A percentile compares a stretch with the other conserved stretches of the same genome.
phyloP scores from a whole-genome alignment of 2,329 filamentous ascomycete genomes.

The Colletotrichum liriopes region DNA sequence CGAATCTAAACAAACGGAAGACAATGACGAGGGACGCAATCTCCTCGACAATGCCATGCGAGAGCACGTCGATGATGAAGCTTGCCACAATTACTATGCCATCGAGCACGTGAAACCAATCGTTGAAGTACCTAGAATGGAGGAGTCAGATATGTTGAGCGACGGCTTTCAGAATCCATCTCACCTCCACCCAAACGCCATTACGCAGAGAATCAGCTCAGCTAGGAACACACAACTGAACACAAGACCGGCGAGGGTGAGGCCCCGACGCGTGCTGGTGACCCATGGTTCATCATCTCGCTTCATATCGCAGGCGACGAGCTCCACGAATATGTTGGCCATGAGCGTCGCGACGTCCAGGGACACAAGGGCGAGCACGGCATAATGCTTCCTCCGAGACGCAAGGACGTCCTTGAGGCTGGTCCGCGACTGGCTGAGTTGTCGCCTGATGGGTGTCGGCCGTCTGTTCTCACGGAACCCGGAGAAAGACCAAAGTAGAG shows the following conservation, averaged over 20 bases:
- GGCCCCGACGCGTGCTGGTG: slow-evolving; percentile 50
- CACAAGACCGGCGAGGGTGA: slow-evolving; percentile 69
- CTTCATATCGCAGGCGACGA: slow-evolving; percentile 64
- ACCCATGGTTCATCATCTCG: slow-evolving; percentile 60
- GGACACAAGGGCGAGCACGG: slow-evolving; percentile 60
- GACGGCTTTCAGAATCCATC: slow-evolving; percentile 45
- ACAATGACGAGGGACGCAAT: slow-evolving; percentile 78
- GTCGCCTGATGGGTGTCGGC: slow-evolving; percentile 36
- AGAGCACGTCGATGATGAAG: slow-evolving; percentile 74
- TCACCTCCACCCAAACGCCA: slow-evolving; percentile 74
- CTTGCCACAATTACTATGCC: slow-evolving; percentile 73
- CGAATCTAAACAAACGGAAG: slow-evolving; percentile 77
- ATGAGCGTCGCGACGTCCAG: slow-evolving; percentile 63
- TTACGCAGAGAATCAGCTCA: slow-evolving; percentile 72
- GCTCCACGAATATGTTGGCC: slow-evolving; percentile 63
- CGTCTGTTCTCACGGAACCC: slow-evolving; percentile 38
- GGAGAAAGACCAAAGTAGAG: slow-evolving; percentile 40
- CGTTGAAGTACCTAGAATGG: slow-evolving; percentile 66
- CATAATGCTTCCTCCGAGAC: slow-evolving; percentile 61
- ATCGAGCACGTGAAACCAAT: slow-evolving; percentile 76
- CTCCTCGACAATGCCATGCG: slow-evolving; percentile 73
- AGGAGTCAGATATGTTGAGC: slow-evolving; percentile 33
- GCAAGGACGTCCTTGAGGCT: slow-evolving; percentile 36
- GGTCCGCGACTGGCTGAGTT: slow-evolving; percentile 37
- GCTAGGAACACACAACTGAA: slow-evolving; percentile 77